Evolutionary conservation across 129 eudicot genomes (phyloP).

Genomic region (Centella asiatica): DNA sequence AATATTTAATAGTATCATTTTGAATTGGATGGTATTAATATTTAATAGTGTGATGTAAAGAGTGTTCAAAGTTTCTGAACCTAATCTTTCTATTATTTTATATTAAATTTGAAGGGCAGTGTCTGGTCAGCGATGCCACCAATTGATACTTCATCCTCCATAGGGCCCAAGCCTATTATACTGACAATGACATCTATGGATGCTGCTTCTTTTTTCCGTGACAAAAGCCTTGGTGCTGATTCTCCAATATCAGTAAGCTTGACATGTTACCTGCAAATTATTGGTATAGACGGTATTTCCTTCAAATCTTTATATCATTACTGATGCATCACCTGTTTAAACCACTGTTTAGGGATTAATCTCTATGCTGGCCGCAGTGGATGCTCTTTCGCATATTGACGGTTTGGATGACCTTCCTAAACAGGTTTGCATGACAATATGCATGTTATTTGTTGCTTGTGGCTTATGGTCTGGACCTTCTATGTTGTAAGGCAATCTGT

Average conservation of each 20-base stretch:
- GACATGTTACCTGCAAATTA: neutral
- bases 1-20: neutral
- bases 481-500: neutral
- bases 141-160: slow-evolving; percentile 38
- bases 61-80: slow-evolving; percentile 21
- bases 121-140: slow-evolving; percentile 97
- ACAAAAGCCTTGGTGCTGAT: slow-evolving; percentile 93
- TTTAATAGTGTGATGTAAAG: neutral
- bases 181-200: slow-evolving; percentile 87
- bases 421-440: slow-evolving; percentile 52
- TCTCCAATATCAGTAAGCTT: slow-evolving; percentile 84
- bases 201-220: slow-evolving; percentile 96
- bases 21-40: neutral
- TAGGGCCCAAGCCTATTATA: slow-evolving; percentile 48
- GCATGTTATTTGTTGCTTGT: neutral
- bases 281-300: neutral
- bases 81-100: slow-evolving; percentile 23
- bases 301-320: neutral
- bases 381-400: slow-evolving; percentile 77
- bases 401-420: slow-evolving; percentile 53
- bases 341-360: slow-evolving; percentile 58
- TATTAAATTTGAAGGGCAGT: slow-evolving; percentile 91
- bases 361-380: slow-evolving; percentile 86
- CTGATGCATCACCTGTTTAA: slow-evolving; percentile 5
- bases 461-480: neutral